Conservation (phyloP, 176 grass and related monocot species). For the Aegilops tauschii region DNA sequence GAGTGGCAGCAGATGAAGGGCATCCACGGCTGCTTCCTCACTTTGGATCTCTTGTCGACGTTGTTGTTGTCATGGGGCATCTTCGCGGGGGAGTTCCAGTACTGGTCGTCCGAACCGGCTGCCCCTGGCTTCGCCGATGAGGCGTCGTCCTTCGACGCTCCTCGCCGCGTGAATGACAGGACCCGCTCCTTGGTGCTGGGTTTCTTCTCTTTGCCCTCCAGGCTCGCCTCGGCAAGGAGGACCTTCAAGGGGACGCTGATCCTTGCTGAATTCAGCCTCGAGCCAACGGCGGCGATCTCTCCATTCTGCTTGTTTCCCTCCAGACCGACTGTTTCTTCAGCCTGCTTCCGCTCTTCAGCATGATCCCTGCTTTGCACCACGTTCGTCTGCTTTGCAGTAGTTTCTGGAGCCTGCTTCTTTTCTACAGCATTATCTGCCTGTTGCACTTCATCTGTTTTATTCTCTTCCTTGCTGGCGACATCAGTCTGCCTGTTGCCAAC, state of each 20-base stretch:
- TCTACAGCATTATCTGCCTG: neutral
- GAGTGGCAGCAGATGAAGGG: slow-evolving; percentile 67
- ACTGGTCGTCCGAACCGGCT: slow-evolving; percentile 1
- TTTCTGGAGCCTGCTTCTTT: neutral
- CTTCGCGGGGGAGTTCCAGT: slow-evolving; percentile 56
- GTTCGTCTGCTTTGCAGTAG: neutral
- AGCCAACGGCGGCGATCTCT: slow-evolving; percentile 12
- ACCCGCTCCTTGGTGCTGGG: slow-evolving; percentile 36
- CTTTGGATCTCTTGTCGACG: slow-evolving; percentile 37
- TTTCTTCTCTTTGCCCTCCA: slow-evolving; percentile 49
- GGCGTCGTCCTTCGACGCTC: slow-evolving; percentile 12
- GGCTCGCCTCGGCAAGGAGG: slow-evolving; percentile 51
- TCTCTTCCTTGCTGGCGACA: neutral
- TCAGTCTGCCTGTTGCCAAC: neutral
- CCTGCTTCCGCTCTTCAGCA: slow-evolving; percentile 11
- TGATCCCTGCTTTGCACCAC: neutral
- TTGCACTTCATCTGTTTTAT: neutral
- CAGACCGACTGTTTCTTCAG: neutral
- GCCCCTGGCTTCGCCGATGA: neutral
- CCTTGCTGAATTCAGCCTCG: slow-evolving; percentile 36
- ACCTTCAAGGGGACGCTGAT: slow-evolving; percentile 50
- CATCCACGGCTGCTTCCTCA: slow-evolving; percentile 47
- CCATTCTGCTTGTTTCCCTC: slow-evolving; percentile 30
- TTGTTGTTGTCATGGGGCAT: slow-evolving; percentile 28
- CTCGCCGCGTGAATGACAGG: slow-evolving; percentile 21